Conservation (phyloP, 2,329 filamentous ascomycete species). For the Xylaria sp. region DNA sequence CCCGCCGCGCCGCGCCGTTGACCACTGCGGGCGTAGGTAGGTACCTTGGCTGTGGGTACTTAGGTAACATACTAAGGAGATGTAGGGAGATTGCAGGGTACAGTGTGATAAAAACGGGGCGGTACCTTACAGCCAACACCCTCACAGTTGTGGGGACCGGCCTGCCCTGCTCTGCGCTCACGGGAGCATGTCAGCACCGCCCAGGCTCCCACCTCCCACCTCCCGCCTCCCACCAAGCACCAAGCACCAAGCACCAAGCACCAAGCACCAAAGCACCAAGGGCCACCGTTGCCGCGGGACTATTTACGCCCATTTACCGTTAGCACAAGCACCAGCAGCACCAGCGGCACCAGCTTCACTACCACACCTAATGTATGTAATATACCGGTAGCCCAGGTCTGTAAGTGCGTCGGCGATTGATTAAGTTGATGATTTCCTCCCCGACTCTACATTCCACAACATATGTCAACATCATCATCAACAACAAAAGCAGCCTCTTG, state of each 20-base stretch:
- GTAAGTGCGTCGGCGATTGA: background rate
- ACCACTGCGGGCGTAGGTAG: no score
- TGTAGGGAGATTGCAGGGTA: background rate
- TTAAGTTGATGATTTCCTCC: background rate
- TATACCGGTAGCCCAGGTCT: slow-evolving; percentile 6
- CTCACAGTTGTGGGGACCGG: slow-evolving; percentile 1
- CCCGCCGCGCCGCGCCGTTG: no score
- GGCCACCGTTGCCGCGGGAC: no score
- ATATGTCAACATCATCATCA: slow-evolving; percentile 18
- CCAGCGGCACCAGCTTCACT: background rate
- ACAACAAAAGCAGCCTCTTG: background rate
- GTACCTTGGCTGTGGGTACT: background rate
- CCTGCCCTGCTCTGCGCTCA: slow-evolving; percentile 7
- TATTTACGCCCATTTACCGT: background rate
- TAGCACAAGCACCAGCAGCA: background rate
- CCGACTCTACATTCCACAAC: slow-evolving; percentile 16
- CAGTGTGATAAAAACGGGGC: no score
- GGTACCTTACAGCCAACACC: slow-evolving; percentile 23
- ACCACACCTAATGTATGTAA: no score
- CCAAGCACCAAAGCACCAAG: no score
- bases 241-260: no score
- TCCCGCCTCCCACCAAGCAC: slow-evolving; percentile 10
- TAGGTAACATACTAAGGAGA: no score
- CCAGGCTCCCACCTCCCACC: background rate
- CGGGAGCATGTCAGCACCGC: slow-evolving; percentile 17